Evolutionary conservation across 345 rosid genomes (phyloP).

Genomic region (Syzygium jambos): DNA sequence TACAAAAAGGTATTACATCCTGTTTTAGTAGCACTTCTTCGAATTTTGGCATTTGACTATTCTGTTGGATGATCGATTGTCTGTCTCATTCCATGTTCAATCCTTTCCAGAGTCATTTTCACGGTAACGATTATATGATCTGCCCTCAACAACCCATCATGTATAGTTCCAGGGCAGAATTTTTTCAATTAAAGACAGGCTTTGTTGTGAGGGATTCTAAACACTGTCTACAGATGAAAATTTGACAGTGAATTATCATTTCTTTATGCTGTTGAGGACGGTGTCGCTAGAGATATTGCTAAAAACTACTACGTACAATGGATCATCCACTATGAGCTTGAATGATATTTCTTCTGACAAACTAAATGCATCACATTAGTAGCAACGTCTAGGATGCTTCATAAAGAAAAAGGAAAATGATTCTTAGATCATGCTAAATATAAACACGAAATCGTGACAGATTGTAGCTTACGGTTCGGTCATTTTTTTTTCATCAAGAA

Average conservation of each 20-base stretch:
- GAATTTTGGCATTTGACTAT: not conserved
- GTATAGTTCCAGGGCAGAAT: not conserved
- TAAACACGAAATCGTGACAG: not conserved
- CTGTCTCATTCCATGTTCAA: not conserved
- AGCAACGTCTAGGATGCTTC: not conserved
- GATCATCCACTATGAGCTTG: not conserved
- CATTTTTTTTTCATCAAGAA: not conserved
- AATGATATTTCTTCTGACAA: not conserved
- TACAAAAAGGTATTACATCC: not conserved
- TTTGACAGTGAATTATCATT: not conserved
- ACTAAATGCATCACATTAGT: not conserved
- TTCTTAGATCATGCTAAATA: not conserved
- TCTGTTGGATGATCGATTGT: not conserved
- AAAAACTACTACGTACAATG: not conserved
- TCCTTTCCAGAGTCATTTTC: not conserved
- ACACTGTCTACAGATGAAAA: not conserved
- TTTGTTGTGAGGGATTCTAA: not conserved
- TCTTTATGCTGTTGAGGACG: not conserved
- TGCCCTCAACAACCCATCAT: not conserved
- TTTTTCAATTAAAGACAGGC: not conserved
- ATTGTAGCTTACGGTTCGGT: not conserved
- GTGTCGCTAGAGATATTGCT: not conserved
- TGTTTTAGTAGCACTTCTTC: not conserved
- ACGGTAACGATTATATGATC: not conserved
- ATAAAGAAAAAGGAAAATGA: not conserved